phyloP scores from a whole-genome alignment of 352 stramenopile species.

The Phytophthora vignae region DNA sequence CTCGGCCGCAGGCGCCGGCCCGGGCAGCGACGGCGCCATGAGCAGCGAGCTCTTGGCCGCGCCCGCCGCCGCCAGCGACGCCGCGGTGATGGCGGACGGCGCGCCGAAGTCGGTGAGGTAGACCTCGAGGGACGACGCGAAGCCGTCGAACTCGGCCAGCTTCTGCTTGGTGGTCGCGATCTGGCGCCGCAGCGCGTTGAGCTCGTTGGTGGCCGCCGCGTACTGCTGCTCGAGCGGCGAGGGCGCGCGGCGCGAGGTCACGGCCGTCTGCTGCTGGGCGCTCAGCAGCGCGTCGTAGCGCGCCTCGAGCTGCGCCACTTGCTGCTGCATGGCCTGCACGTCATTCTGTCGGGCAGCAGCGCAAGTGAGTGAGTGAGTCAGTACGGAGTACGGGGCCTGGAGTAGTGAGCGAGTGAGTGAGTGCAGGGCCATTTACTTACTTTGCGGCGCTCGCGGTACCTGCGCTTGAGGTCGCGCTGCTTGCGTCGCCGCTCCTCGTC shows the following conservation, averaged over 20 bases:
- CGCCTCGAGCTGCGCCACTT: conserved; percentile 44
- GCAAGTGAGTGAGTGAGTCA: conserved; percentile 5
- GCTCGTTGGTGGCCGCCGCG: conserved; percentile 37
- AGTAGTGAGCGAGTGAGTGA: too few relatives aligned
- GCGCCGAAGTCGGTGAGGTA: conserved; percentile 44
- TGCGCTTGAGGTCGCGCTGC: conserved; percentile 50
- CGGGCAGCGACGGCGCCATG: conserved; percentile 21
- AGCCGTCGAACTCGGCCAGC: conserved; percentile 47
- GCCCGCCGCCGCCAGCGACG: conserved; percentile 12
- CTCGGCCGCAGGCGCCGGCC: conserved; percentile 1
- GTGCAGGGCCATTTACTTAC: conserved; percentile 18
- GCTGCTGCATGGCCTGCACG: conserved; percentile 51
- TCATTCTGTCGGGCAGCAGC: conserved; percentile 34
- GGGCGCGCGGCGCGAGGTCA: conserved; percentile 18
- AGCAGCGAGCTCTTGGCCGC: conserved; percentile 31
- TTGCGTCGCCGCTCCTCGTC: conserved; percentile 45
- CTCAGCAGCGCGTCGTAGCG: conserved; percentile 44
- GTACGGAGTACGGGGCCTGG: too few relatives aligned
- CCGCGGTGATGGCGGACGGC: conserved; percentile 20
- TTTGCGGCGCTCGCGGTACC: conserved; percentile 47
- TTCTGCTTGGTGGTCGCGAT: conserved; percentile 49
- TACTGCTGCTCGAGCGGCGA: conserved; percentile 42
- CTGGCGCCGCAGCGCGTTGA: conserved; percentile 40
- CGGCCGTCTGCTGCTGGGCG: conserved; percentile 30
- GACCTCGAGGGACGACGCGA: conserved; percentile 49